Percentiles rank a stretch among this genome's conserved stretches.
Conservation (phyloP, 176 grass and related monocot species). For the Urochloa ruziziensis region DNA sequence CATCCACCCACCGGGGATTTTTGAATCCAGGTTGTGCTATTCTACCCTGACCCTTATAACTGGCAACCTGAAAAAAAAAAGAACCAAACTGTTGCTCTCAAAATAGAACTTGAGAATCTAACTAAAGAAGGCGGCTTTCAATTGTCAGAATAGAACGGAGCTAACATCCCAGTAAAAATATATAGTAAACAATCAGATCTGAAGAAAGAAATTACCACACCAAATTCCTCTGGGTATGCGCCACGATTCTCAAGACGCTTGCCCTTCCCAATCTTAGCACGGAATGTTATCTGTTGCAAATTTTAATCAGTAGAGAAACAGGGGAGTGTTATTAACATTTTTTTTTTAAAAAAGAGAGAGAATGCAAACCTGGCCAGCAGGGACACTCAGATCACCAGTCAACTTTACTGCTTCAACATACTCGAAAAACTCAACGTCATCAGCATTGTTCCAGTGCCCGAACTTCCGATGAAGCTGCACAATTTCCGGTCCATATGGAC, state of each 20-base stretch:
- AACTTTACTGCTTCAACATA: slow-evolving; percentile 98
- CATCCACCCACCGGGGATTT: slow-evolving; percentile 92
- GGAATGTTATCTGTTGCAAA: slow-evolving; percentile 74
- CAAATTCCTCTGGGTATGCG: slow-evolving; percentile 83
- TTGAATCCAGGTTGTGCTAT: slow-evolving; percentile 92
- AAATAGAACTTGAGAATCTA: background rate
- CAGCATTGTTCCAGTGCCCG: slow-evolving; percentile 71
- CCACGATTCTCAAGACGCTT: slow-evolving; percentile 69
- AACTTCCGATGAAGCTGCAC: slow-evolving; percentile 81
- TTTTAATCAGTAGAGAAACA: slow-evolving; percentile 10
- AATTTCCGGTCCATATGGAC: slow-evolving; percentile 93
- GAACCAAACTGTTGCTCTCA: background rate
- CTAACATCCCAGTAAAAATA: slow-evolving; percentile 1
- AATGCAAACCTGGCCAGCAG: slow-evolving; percentile 78
- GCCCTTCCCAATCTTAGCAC: slow-evolving; percentile 91
- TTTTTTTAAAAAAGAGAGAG: background rate
- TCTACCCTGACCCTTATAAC: slow-evolving; percentile 92
- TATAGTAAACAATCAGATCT: background rate
- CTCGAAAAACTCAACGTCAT: slow-evolving; percentile 86
- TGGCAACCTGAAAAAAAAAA: slow-evolving; percentile 51
- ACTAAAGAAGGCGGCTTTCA: slow-evolving; percentile 7
- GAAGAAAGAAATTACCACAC: slow-evolving; percentile 65
- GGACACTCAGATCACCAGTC: slow-evolving; percentile 96
- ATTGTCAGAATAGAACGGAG: background rate
- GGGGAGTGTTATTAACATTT: background rate